Percentiles rank a stretch among this genome's conserved stretches.
Conservation (phyloP, 2,329 filamentous ascomycete species). For the Sordariomycetes sp. region DNA sequence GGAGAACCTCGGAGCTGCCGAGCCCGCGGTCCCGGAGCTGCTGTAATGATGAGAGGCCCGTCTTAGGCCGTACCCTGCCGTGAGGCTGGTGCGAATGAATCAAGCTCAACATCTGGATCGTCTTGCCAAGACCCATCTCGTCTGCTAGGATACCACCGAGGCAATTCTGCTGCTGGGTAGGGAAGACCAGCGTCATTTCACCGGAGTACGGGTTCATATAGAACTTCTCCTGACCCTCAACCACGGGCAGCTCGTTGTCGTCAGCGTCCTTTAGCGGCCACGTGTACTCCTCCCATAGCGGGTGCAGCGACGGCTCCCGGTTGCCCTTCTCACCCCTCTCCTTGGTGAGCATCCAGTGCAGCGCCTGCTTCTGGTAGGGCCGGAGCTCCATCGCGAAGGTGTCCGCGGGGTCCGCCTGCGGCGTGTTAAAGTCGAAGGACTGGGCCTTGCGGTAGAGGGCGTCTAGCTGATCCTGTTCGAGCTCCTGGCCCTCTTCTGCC, state of each 20-base stretch:
- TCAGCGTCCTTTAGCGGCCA: conserved; percentile 86
- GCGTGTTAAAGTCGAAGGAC: conserved; percentile 88
- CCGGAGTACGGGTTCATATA: conserved; percentile 97
- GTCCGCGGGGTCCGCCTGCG: conserved; percentile 68
- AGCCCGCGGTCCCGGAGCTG: conserved; percentile 45
- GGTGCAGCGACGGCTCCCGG: conserved; percentile 79
- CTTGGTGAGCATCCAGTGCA: conserved; percentile 94
- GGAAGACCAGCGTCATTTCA: conserved; percentile 83
- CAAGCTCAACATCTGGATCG: conserved; percentile 93
- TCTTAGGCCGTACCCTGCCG: neutral
- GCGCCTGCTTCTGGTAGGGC: conserved; percentile 87
- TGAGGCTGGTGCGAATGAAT: conserved; percentile 61
- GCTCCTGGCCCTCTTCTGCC: conserved; percentile 72
- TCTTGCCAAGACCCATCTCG: conserved; percentile 96
- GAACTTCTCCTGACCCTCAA: conserved; percentile 59
- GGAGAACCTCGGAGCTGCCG: conserved; percentile 26
- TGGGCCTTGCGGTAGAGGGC: conserved; percentile 91
- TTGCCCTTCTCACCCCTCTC: conserved; percentile 66
- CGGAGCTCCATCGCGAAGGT: conserved; percentile 75
- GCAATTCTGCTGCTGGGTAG: conserved; percentile 87
- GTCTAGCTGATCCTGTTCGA: conserved; percentile 93
- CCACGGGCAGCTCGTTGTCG: conserved; percentile 55
- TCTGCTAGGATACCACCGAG: conserved; percentile 88
- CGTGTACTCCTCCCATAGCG: conserved; percentile 87
- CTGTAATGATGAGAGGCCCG: conserved; percentile 31